Percentiles rank a stretch among this genome's conserved stretches.
Evolutionary conservation across 169 alveolate genomes (phyloP).

Genomic region (Plasmodium knowlesi): DNA sequence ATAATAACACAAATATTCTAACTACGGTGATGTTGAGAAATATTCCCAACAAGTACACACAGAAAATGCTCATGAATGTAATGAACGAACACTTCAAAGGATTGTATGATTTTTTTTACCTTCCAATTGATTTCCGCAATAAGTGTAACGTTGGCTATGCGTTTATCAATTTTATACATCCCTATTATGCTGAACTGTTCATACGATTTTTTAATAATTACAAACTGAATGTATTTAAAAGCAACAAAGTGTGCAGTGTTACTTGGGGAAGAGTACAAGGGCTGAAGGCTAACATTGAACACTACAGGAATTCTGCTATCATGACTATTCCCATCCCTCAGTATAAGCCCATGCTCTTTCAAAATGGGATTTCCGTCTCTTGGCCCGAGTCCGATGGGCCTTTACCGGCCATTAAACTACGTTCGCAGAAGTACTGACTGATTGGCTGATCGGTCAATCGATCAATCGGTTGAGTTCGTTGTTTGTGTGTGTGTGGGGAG

Average conservation of each 20-base stretch:
- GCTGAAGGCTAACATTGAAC: slow-evolving; percentile 75
- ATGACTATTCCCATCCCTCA: slow-evolving; percentile 78
- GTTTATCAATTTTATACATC: slow-evolving; percentile 85
- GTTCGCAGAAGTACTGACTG: slow-evolving; percentile 58
- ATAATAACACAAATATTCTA: slow-evolving; percentile 22
- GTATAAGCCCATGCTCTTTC: slow-evolving; percentile 79
- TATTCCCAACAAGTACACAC: slow-evolving; percentile 90
- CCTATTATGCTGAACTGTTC: slow-evolving; percentile 76
- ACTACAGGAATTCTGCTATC: slow-evolving; percentile 79
- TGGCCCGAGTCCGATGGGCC: slow-evolving; percentile 80
- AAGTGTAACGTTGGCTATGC: slow-evolving; percentile 91
- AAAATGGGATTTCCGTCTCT: slow-evolving; percentile 76
- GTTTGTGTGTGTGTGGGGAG: not conserved
- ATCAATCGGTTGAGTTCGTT: not conserved
- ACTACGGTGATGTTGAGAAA: slow-evolving; percentile 89
- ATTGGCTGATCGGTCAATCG: not conserved
- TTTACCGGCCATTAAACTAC: slow-evolving; percentile 74
- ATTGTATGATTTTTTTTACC: slow-evolving; percentile 86
- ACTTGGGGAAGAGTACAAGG: slow-evolving; percentile 84
- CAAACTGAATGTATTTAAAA: slow-evolving; percentile 75
- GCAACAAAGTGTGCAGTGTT: slow-evolving; percentile 75
- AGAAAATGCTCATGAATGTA: slow-evolving; percentile 80
- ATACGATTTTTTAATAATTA: slow-evolving; percentile 70
- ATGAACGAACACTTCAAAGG: slow-evolving; percentile 81
- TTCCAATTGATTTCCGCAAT: slow-evolving; percentile 90